Evolutionary conservation across 352 stramenopile genomes (phyloP).

Genomic region (Hyaloperonospora arabidopsidis): DNA sequence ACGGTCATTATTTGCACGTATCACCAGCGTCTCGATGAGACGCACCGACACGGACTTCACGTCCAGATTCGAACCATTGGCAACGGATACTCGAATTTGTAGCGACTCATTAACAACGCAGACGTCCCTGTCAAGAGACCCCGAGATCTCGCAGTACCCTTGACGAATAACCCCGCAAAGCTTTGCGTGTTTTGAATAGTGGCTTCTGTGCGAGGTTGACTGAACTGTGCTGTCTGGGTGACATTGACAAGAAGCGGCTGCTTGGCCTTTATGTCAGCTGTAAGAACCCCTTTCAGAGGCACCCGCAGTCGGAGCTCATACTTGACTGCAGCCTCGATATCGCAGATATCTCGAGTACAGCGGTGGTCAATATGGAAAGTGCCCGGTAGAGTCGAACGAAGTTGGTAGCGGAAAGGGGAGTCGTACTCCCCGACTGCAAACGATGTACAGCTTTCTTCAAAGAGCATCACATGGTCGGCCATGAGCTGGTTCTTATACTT

Average conservation of each 20-base stretch:
- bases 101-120: constrained; percentile 1
- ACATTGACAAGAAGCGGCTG: background rate
- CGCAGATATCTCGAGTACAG: constrained; percentile 15
- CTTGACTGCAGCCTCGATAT: constrained; percentile 24
- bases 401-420: too few species aligned
- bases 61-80: constrained; percentile 23
- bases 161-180: too few species aligned
- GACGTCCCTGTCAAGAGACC: too few species aligned
- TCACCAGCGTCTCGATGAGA: constrained; percentile 16
- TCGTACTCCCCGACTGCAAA: too few species aligned
- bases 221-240: too few species aligned
- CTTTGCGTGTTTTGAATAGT: too few species aligned
- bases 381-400: too few species aligned
- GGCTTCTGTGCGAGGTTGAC: too few species aligned
- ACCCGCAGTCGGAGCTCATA: constrained; percentile 24
- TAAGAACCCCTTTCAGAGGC: constrained; percentile 20
- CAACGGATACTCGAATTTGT: constrained; percentile 17
- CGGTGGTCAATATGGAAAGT: background rate
- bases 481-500: too few species aligned
- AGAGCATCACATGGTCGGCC: too few species aligned
- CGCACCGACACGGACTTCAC: constrained; percentile 14
- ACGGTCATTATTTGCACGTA: constrained; percentile 6
- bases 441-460: too few species aligned
- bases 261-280: constrained; percentile 10
- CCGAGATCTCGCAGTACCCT: too few species aligned